Conservation (phyloP, 768 basidiomycete genomes). For the Tephrocybe sp. region DNA sequence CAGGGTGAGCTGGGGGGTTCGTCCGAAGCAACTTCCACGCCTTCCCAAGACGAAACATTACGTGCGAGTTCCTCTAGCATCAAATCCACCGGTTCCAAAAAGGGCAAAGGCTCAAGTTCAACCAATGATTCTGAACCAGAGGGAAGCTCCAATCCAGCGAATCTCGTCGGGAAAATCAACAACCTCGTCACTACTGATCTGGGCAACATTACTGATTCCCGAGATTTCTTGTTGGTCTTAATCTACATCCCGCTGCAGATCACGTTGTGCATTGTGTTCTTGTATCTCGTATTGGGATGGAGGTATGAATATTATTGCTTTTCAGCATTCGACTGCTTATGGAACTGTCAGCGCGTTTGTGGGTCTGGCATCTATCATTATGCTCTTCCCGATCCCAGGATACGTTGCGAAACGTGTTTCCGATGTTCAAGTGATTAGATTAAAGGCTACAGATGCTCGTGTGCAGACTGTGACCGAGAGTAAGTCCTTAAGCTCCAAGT, state of each 20-base stretch:
- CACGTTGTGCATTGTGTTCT: conserved; percentile 35
- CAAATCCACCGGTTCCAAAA: conserved; percentile 11
- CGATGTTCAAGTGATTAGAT: conserved; percentile 42
- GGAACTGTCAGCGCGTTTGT: conserved; percentile 43
- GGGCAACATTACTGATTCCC: conserved; percentile 30
- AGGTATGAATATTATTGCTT: conserved; percentile 26
- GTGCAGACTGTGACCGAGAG: conserved; percentile 63
- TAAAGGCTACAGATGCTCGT: conserved; percentile 56
- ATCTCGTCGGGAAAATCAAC: conserved; percentile 73
- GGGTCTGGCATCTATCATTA: conserved; percentile 51
- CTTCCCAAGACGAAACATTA: conserved; percentile 18
- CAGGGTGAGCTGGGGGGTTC: conserved; percentile 1
- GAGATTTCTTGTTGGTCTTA: conserved; percentile 33
- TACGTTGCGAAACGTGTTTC: conserved; percentile 48
- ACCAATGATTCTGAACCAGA: conserved; percentile 8
- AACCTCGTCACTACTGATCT: conserved; percentile 71
- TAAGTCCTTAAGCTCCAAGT: conserved; percentile 26
- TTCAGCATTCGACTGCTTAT: conserved; percentile 3
- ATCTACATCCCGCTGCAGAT: conserved; percentile 41
- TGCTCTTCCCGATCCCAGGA: conserved; percentile 57
- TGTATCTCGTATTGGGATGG: conserved; percentile 49
- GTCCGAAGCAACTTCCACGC: conserved; percentile 16
- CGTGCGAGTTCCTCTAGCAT: conserved; percentile 16
- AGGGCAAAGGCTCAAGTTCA: conserved; percentile 11
- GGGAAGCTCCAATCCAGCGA: conserved; percentile 28